A percentile compares a stretch with the other conserved stretches of the same genome.
These are phyloP conservation scores for Wickerhamomyces strasburgensis DNA, from an alignment of 805 yeast genomes.

Conservation along the genomic window DNA sequence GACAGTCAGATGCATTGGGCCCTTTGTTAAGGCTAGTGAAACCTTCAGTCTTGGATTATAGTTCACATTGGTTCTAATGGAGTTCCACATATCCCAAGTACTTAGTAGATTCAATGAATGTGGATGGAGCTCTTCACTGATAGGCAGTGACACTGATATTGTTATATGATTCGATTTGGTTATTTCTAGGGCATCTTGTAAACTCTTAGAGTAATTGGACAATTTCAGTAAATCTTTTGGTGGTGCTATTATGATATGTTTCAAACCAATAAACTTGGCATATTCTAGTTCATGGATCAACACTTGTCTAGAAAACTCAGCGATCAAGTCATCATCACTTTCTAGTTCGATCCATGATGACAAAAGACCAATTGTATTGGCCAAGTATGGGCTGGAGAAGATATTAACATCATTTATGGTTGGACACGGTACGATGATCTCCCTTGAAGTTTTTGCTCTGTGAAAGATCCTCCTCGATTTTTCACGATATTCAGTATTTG, in stretches of 20 bases:
- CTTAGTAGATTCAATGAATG: conserved; percentile 33
- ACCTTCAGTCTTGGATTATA: conserved; percentile 58
- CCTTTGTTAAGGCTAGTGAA: conserved; percentile 69
- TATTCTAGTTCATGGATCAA: conserved; percentile 53
- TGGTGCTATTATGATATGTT: conserved; percentile 54
- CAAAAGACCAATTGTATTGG: conserved; percentile 47
- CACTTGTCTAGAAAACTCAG: conserved; percentile 53
- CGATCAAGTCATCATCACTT: conserved; percentile 41
- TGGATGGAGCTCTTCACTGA: conserved; percentile 37
- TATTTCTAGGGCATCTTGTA: conserved; percentile 30
- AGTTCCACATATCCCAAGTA: conserved; percentile 75
- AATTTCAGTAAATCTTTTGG: conserved; percentile 53
- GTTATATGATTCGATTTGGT: conserved; percentile 24
- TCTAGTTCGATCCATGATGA: conserved; percentile 72
- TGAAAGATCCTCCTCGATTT: conserved; percentile 36
- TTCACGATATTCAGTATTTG: conserved; percentile 46
- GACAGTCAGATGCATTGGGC: conserved; percentile 43
- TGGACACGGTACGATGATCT: conserved; percentile 36
- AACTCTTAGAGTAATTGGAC: conserved; percentile 43
- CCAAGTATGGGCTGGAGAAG: conserved; percentile 37
- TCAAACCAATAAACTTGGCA: conserved; percentile 55
- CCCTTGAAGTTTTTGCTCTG: conserved; percentile 21
- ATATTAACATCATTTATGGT: conserved; percentile 37
- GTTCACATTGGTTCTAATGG: conserved; percentile 50
- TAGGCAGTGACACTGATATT: conserved; percentile 44